Evolutionary conservation across 768 basidiomycete genomes (phyloP).

Genomic region (Lactarius vividus): DNA sequence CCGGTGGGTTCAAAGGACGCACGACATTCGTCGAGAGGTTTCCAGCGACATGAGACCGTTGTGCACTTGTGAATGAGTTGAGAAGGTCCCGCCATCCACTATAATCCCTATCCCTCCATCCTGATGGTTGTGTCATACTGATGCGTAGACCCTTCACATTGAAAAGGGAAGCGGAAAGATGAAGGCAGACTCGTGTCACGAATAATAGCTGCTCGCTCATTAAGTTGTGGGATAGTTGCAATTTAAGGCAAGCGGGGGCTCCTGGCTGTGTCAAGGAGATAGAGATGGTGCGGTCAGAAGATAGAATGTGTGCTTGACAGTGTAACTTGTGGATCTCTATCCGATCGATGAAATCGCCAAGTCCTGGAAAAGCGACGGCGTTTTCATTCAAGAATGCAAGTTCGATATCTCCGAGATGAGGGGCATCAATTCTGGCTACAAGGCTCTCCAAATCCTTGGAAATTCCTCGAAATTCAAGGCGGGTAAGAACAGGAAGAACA

Average conservation of each 20-base stretch:
- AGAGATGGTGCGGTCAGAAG: background rate
- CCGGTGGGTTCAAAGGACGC: background rate
- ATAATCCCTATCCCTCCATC: too few species aligned
- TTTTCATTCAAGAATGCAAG: background rate
- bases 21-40: background rate
- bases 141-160: too few species aligned
- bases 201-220: too few species aligned
- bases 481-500: too few species aligned
- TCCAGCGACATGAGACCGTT: background rate
- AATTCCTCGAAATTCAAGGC: background rate
- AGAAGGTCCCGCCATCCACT: too few species aligned
- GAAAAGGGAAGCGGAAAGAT: too few species aligned
- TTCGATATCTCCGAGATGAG: background rate
- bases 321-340: background rate
- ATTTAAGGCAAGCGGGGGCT: too few species aligned
- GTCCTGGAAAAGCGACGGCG: background rate
- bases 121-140: too few species aligned
- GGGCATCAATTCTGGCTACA: background rate
- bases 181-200: too few species aligned
- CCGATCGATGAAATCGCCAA: background rate
- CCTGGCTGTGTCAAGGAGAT: background rate
- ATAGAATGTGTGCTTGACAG: background rate
- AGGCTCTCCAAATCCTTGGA: background rate
- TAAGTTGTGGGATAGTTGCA: too few species aligned
- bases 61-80: too few species aligned